Conservation (phyloP, 352 stramenopile species). For the Globisporangium carolinianum region DNA sequence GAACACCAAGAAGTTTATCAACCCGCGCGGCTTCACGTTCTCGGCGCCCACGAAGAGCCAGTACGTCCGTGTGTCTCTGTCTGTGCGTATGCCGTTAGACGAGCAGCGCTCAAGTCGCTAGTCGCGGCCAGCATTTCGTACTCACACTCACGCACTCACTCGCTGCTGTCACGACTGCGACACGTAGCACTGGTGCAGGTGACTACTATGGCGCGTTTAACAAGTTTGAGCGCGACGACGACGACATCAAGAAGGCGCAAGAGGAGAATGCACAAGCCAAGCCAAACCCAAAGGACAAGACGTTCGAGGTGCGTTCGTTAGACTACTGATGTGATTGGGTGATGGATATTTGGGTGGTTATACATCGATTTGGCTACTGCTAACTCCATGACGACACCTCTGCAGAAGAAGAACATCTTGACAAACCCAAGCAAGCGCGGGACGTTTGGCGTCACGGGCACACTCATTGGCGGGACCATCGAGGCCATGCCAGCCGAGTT, state of each 20-base stretch:
- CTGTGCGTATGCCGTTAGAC: not conserved
- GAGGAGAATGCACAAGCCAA: constrained; percentile 28
- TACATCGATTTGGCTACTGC: not conserved
- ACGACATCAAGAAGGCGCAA: constrained; percentile 42
- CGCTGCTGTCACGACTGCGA: not conserved
- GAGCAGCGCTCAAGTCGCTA: not conserved
- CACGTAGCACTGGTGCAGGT: constrained; percentile 37
- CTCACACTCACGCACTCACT: not conserved
- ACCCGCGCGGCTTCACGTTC: constrained; percentile 61
- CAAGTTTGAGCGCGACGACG: constrained; percentile 58
- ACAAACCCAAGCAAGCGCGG: constrained; percentile 55
- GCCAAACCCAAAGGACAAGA: constrained; percentile 53
- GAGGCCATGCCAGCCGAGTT: constrained; percentile 52
- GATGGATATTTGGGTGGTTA: too few relatives aligned
- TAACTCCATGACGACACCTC: not conserved
- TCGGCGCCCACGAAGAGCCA: constrained; percentile 55
- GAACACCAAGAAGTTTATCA: constrained; percentile 65
- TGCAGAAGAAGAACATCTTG: constrained; percentile 56
- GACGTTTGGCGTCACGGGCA: constrained; percentile 69
- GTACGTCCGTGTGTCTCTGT: constrained; percentile 15
- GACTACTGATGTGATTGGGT: not conserved
- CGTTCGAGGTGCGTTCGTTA: constrained; percentile 25
- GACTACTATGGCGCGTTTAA: constrained; percentile 71
- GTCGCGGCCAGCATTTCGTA: too few relatives aligned
- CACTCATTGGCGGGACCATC: constrained; percentile 50